These are phyloP conservation scores for Cercospora berteroae DNA, from an alignment of 2,329 filamentous ascomycete genomes.

Conservation along the genomic window DNA sequence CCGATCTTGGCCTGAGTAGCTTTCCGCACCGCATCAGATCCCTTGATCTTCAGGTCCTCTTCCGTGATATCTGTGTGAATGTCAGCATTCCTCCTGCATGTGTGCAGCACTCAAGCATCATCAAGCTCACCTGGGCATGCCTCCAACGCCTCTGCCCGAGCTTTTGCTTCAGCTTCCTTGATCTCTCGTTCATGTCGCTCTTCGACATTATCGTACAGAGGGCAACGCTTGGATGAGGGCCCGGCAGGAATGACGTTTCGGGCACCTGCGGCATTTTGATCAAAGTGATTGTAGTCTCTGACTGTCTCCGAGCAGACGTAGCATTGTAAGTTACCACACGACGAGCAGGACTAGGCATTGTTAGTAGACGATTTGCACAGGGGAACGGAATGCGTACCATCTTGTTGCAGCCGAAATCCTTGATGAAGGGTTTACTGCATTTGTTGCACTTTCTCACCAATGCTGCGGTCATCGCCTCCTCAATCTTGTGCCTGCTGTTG, in stretches of 20 bases:
- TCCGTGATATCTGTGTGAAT: slow-evolving; percentile 48
- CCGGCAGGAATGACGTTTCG: slow-evolving; percentile 40
- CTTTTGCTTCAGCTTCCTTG: slow-evolving; percentile 58
- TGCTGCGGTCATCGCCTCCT: slow-evolving; percentile 81
- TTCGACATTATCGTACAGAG: slow-evolving; percentile 63
- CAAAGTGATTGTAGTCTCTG: slow-evolving; percentile 69
- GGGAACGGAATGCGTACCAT: slow-evolving; percentile 47
- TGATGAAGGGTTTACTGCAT: slow-evolving; percentile 74
- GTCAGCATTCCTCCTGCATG: neutral
- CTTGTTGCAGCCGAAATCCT: slow-evolving; percentile 78
- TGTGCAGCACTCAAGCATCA: neutral
- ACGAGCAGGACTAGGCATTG: slow-evolving; percentile 54
- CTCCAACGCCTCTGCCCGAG: slow-evolving; percentile 54
- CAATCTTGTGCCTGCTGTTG: slow-evolving; percentile 64
- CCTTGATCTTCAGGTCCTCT: slow-evolving; percentile 57
- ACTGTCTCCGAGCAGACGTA: slow-evolving; percentile 69
- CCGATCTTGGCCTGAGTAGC: slow-evolving; percentile 19
- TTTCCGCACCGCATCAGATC: slow-evolving; percentile 49
- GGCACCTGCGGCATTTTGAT: slow-evolving; percentile 42
- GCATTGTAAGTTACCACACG: slow-evolving; percentile 57
- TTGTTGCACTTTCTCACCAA: slow-evolving; percentile 73
- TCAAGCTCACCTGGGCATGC: slow-evolving; percentile 52
- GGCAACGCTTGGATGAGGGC: slow-evolving; percentile 52
- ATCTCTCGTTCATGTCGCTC: slow-evolving; percentile 64
- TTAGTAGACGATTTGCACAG: neutral